phyloP scores from a whole-genome alignment of 2,329 filamentous ascomycete species.

The Verticillium zaregamsianum region DNA sequence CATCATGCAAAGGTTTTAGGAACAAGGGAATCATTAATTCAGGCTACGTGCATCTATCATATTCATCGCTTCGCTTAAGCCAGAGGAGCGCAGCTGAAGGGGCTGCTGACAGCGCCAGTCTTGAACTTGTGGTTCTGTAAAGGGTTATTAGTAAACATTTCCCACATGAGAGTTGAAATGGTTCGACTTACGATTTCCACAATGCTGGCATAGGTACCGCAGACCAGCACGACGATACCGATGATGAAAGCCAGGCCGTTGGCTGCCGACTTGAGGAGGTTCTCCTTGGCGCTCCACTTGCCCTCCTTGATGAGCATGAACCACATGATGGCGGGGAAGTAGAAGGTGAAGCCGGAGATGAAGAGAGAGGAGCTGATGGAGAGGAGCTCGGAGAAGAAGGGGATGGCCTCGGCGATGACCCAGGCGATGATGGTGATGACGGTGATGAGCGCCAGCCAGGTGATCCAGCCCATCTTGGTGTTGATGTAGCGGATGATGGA shows the following conservation, averaged over 20 bases:
- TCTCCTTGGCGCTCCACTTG: constrained; percentile 22
- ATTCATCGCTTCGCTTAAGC: constrained; percentile 2
- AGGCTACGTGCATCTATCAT: neutral
- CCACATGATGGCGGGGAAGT: constrained; percentile 38
- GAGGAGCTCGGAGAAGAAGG: constrained; percentile 68
- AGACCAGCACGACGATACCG: constrained; percentile 25
- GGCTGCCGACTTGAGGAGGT: constrained; percentile 19
- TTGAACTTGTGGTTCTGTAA: constrained; percentile 9
- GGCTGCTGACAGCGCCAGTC: constrained; percentile 11
- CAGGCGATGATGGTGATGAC: constrained; percentile 60
- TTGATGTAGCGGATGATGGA: constrained; percentile 42
- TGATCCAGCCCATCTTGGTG: constrained; percentile 41
- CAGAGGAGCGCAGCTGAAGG: constrained; percentile 11
- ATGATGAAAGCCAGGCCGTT: constrained; percentile 24
- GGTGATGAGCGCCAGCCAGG: constrained; percentile 57
- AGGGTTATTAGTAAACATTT: neutral
- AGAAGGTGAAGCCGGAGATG: constrained; percentile 37
- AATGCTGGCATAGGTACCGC: constrained; percentile 25
- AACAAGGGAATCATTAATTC: neutral
- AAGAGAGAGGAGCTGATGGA: constrained; percentile 47
- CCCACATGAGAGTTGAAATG: neutral
- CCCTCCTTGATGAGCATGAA: constrained; percentile 33
- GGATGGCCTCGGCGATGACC: constrained; percentile 69
- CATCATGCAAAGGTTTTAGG: no score
- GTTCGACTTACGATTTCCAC: constrained; percentile 11